A percentile compares a stretch with the other conserved stretches of the same genome.
Evolutionary conservation across 495 filamentous ascomycete species (phyloP).

Genomic region (Penicillium argentinense): DNA sequence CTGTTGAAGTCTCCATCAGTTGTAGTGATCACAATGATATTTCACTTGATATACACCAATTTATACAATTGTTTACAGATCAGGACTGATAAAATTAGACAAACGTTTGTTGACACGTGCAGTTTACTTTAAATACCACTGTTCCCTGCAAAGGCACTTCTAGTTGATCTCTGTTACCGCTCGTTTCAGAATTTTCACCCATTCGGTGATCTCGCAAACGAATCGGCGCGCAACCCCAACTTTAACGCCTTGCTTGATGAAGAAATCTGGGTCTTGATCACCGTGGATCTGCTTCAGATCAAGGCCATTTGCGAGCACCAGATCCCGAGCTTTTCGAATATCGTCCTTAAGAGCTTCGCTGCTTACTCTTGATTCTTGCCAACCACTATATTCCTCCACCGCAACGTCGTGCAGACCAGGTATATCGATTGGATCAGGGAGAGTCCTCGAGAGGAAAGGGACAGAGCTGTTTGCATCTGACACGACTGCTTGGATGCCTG

Average conservation of each 20-base stretch:
- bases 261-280: conserved; percentile 20
- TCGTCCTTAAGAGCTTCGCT: background rate
- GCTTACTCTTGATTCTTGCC: background rate
- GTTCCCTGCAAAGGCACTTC: background rate
- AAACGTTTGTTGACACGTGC: too few relatives aligned
- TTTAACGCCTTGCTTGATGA: conserved; percentile 16
- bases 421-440: background rate
- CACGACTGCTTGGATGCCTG: background rate
- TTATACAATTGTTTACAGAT: too few relatives aligned
- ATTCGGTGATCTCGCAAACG: conserved; percentile 17
- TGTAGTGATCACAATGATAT: too few relatives aligned
- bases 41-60: too few relatives aligned
- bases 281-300: background rate
- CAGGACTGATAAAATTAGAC: too few relatives aligned
- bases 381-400: background rate
- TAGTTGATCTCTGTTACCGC: background rate
- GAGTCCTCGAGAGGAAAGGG: background rate
- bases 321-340: background rate
- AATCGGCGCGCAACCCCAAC: conserved; percentile 13
- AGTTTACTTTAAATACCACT: too few relatives aligned
- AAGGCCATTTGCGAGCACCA: background rate
- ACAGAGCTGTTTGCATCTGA: background rate
- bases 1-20: too few relatives aligned
- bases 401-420: background rate
- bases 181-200: conserved; percentile 8